phyloP scores from a whole-genome alignment of 2,329 filamentous ascomycete genomes.

The Aspergillus chevalieri region DNA sequence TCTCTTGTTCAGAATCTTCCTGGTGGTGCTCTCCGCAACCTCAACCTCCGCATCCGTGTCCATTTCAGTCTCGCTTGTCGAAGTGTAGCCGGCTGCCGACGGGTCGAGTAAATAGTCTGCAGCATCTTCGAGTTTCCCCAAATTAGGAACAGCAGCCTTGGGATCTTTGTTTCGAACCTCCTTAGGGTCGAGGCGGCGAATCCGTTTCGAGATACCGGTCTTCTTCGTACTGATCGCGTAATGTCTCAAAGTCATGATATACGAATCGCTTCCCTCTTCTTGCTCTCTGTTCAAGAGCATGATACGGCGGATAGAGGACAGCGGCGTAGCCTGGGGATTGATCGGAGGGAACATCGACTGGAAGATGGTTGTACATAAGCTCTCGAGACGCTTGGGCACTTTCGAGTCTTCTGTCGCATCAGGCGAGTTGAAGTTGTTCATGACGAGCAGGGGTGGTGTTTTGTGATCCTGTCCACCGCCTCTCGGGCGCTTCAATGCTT shows the following conservation, averaged over 20 bases:
- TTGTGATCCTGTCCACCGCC: conserved; percentile 79
- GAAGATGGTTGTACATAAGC: conserved; percentile 86
- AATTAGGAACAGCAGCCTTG: conserved; percentile 71
- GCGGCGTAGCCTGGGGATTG: conserved; percentile 80
- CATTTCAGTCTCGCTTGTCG: conserved; percentile 83
- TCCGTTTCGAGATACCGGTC: conserved; percentile 74
- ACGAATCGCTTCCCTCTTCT: conserved; percentile 55
- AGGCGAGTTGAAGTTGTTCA: conserved; percentile 89
- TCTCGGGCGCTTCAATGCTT: conserved; percentile 73
- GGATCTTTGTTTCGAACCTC: conserved; percentile 66
- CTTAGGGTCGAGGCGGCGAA: conserved; percentile 77
- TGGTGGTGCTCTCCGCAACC: conserved; percentile 55
- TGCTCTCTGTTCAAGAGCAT: conserved; percentile 80
- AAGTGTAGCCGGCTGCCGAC: conserved; percentile 75
- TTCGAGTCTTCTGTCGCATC: conserved; percentile 51
- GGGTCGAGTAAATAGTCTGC: conserved; percentile 88
- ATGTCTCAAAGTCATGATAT: conserved; percentile 81
- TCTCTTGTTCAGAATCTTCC: conserved; percentile 48
- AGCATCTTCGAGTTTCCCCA: conserved; percentile 86
- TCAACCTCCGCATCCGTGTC: conserved; percentile 97
- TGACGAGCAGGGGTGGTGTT: conserved; percentile 83
- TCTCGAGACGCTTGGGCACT: conserved; percentile 90
- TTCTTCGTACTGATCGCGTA: conserved; percentile 91
- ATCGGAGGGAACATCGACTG: conserved; percentile 95
- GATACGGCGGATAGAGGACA: conserved; percentile 87